Evolutionary conservation across 2,329 filamentous ascomycete species (phyloP), one percentile per base, ranked within the genome.

Genomic region (Biscogniauxia mediterranea): DNA sequence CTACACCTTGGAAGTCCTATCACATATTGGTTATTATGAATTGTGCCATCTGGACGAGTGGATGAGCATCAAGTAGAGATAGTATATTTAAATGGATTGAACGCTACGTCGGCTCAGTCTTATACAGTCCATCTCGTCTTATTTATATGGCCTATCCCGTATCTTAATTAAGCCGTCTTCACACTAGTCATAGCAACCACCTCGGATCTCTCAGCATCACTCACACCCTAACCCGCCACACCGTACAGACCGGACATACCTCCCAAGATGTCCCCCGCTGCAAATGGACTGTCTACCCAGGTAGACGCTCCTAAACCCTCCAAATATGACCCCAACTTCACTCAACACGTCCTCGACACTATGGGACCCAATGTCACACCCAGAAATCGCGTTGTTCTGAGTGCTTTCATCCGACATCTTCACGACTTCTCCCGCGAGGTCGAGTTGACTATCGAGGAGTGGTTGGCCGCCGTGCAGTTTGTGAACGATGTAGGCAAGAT

Each of bases 341-440:
- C 91, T 57, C 77, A 87, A 68, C 83, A 87, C 75, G 89, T 92
- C 76, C 81, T 93, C 73, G 84, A 90, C 66, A 83, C 87, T 69
- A 92, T 92, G 81, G 86, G 89, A 57, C 87, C 89, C 69, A 86
- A 90, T 69, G 86, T 86, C 13, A 79, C 83, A 57, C 85, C 89
- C 61, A 82, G 90, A 62, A 83, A 86, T 69, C 83, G 87, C 61
- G 79, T 85, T 66, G 80, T 93, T 69, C 79, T 93, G 70, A 75
- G 80, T 63, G 80, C 84, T 26, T 76, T 92, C 68, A 87, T 92
- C 76, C 81, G 78, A 55, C 89, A 93, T 78, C 81, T 93, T 61
- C 90, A 93, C 79, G 89, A 92, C 77, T 93, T 93, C 74, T 84
- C 86, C 60, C 86, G 90, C 61, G 90, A 93, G 72, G 85, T 91